Conservation (phyloP, 371 early-diverging fungal species). For the Syncephalastrum sp. region DNA sequence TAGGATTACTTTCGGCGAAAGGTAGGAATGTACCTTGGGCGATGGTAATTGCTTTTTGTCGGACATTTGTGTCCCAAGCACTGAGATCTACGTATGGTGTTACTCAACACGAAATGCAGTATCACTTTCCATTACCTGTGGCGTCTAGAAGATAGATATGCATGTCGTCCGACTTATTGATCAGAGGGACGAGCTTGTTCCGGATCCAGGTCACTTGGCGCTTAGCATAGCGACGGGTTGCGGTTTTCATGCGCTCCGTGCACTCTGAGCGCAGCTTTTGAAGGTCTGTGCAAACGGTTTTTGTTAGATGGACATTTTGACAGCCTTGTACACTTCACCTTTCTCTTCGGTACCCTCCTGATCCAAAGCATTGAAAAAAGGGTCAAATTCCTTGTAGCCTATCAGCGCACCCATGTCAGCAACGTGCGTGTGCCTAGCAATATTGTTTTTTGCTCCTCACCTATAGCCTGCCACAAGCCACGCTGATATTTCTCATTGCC, state of each 20-base stretch:
- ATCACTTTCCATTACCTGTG: constrained; percentile 46
- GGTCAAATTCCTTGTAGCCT: constrained; percentile 86
- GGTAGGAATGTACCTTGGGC: constrained; percentile 38
- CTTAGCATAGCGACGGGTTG: constrained; percentile 87
- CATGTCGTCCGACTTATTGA: constrained; percentile 31
- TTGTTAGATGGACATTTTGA: not conserved
- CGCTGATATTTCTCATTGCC: constrained; percentile 65
- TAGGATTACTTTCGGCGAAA: constrained; percentile 4
- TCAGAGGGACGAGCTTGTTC: constrained; percentile 74
- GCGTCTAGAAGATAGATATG: constrained; percentile 79
- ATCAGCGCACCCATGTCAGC: not conserved
- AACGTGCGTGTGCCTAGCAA: not conserved
- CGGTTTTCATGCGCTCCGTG: constrained; percentile 81
- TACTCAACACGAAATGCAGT: not conserved
- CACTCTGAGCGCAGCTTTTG: constrained; percentile 50
- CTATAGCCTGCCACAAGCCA: constrained; percentile 84
- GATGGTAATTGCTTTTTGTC: constrained; percentile 49
- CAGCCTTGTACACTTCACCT: constrained; percentile 4
- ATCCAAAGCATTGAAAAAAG: constrained; percentile 62
- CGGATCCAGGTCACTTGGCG: constrained; percentile 89
- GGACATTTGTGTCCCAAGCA: constrained; percentile 56
- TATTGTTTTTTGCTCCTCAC: constrained; percentile 30
- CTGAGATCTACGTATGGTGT: constrained; percentile 36
- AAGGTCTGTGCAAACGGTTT: constrained; percentile 25
- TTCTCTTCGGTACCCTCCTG: constrained; percentile 3